Base-by-base conservation (phyloP, 2,329 filamentous ascomycete genomes). In the Xylariaceae sp. region DNA sequence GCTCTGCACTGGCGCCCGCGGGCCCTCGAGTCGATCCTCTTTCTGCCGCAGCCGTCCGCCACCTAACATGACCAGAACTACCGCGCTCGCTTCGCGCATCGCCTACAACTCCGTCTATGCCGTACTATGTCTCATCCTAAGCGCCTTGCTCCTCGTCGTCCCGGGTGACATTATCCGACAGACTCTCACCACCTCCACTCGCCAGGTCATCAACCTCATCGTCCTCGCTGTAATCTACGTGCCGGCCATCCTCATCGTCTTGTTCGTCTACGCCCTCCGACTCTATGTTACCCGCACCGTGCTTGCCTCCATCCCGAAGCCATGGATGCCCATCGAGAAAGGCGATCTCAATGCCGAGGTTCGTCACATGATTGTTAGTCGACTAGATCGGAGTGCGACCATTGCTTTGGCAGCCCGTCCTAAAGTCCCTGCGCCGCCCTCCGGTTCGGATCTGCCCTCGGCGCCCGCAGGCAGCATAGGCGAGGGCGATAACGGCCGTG, bases 211-310 rank as follows among this genome's bases (percentile, higher is more conserved):
- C 70, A 94, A 96, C 70, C 83, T 95, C 65, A 87, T 94, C 73
- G 86, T 94, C 66, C 82, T 96, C 62, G 81, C 83, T 50, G 84
- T 88, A 55, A 80, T 81, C 64, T 95, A 95, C 68, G 72, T 92
- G 53, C 74, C 90, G 45, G 90, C 89, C 13, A 76, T 87, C 43
- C 57, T 88, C 43, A 73, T 91, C 49, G 81, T 89, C 41, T 71
- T 83, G 42, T 83, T 95, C 63, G 82, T 96, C 64, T 96, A 95
- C 70, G 80, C 85, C 51, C 83, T 85, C 49, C 80, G 94, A n/a
- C 80, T 96, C 18, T 96, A 92, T 72, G 89, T 92, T 49, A 95
- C 89, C 65, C 84, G 89, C 58, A 87, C 80, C 43, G 84, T 88
- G 8, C 79, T 97, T 8, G 82, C 85, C 16, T 85, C 83, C 3